Evolutionary conservation across 2,329 filamentous ascomycete genomes (phyloP).

Genomic region (Paecilomyces formosus): DNA sequence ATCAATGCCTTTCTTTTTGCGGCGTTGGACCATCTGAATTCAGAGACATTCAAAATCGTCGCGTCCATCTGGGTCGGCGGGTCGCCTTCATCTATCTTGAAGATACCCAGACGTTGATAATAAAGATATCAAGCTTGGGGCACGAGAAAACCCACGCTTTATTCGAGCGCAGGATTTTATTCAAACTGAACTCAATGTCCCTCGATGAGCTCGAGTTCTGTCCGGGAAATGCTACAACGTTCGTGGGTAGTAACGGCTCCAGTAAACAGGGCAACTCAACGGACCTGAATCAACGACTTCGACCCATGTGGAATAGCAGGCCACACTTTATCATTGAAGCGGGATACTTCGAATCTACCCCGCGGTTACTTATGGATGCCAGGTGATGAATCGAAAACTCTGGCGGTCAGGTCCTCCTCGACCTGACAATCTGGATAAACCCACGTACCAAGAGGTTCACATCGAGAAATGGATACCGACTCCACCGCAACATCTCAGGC

Average conservation of each 20-base stretch:
- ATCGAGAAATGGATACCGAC: constrained; percentile 1
- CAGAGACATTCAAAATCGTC: not conserved
- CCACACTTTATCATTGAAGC: not conserved
- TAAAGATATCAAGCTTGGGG: not conserved
- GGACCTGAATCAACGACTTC: no score
- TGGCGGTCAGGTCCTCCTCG: not conserved
- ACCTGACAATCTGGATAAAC: not conserved
- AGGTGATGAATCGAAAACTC: constrained; percentile 1
- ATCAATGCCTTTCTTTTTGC: not conserved
- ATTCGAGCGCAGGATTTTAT: no score
- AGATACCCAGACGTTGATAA: not conserved
- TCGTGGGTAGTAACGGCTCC: not conserved
- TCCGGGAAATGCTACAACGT: not conserved
- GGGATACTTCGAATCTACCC: not conserved
- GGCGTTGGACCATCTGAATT: not conserved
- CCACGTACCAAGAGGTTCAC: not conserved
- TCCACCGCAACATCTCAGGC: no score
- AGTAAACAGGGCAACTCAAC: not conserved
- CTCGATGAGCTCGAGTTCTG: not conserved
- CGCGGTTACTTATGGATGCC: not conserved
- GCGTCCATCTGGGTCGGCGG: not conserved
- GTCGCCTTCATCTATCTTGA: not conserved
- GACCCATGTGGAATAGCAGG: not conserved
- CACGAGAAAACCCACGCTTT: not conserved
- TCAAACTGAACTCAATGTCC: no score